Conservation (phyloP, 805 yeast species). For the Yarrowia hollandica region DNA sequence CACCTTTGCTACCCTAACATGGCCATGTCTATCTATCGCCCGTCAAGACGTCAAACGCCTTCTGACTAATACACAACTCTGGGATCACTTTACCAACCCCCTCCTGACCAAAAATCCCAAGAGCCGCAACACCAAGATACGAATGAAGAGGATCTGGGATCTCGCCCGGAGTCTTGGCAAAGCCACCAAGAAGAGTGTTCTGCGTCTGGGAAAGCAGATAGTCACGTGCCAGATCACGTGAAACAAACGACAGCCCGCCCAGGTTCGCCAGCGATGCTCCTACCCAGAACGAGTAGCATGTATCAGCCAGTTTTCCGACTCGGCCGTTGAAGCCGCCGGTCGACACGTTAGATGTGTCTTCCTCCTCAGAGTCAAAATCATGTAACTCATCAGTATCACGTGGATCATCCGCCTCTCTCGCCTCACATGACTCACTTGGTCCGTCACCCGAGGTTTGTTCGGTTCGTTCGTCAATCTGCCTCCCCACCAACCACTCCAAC, state of each 20-base stretch:
- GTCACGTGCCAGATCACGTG: slow-evolving; percentile 42
- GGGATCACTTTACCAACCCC: slow-evolving; percentile 38
- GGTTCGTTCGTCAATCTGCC: not conserved
- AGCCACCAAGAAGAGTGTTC: slow-evolving; percentile 69
- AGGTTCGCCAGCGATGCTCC: slow-evolving; percentile 57
- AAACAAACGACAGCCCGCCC: slow-evolving; percentile 40
- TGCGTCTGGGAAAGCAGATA: slow-evolving; percentile 61
- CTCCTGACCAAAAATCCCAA: slow-evolving; percentile 33
- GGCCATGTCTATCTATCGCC: too few relatives aligned
- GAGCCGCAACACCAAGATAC: slow-evolving; percentile 54
- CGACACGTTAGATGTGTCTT: too few relatives aligned
- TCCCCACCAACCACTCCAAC: not conserved
- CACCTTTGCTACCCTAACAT: too few relatives aligned
- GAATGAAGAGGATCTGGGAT: slow-evolving; percentile 65
- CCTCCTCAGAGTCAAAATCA: not conserved
- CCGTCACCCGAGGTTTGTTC: not conserved
- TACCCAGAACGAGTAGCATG: slow-evolving; percentile 88
- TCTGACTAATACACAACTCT: slow-evolving; percentile 39
- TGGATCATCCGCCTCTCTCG: not conserved
- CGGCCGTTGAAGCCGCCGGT: slow-evolving; percentile 87
- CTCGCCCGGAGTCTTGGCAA: slow-evolving; percentile 59
- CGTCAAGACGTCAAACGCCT: slow-evolving; percentile 30
- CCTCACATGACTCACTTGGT: not conserved
- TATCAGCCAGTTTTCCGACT: slow-evolving; percentile 78
- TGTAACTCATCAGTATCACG: not conserved